Percentiles rank a stretch among this genome's conserved stretches.
Conservation (phyloP, 192 early-diverging fungal species). For the Geranomyces variabilis region DNA sequence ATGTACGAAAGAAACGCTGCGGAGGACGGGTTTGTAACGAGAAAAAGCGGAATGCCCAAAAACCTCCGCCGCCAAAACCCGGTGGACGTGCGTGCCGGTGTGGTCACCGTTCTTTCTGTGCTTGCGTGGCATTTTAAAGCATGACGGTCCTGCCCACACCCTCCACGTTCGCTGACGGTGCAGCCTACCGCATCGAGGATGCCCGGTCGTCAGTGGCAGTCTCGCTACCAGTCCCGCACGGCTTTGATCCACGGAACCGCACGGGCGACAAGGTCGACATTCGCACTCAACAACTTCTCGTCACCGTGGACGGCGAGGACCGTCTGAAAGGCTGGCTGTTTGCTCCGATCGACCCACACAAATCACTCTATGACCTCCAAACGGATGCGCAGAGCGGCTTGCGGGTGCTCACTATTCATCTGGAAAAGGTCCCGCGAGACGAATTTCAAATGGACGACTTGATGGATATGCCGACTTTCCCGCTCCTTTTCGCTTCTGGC, state of each 20-base stretch:
- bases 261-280: constrained; percentile 33
- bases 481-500: constrained; percentile 26
- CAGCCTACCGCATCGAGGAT: constrained; percentile 23
- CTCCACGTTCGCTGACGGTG: constrained; percentile 19
- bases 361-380: constrained; percentile 28
- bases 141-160: not conserved
- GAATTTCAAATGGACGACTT: not conserved
- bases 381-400: constrained; percentile 11
- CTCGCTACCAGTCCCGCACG: constrained; percentile 8
- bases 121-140: no score
- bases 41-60: no score
- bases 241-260: constrained; percentile 14
- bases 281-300: not conserved
- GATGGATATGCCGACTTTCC: constrained; percentile 7
- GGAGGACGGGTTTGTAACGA: no score
- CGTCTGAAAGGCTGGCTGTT: constrained; percentile 39
- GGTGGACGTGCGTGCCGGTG: no score
- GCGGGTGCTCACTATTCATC: constrained; percentile 25
- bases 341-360: constrained; percentile 25
- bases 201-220: constrained; percentile 9
- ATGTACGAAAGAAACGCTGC: no score
- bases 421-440: constrained; percentile 23
- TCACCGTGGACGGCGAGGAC: constrained; percentile 16
- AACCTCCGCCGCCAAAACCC: no score
- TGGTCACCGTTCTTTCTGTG: no score